Evolutionary conservation across 2,329 filamentous ascomycete species (phyloP), one percentile per base, ranked within the genome.

Genomic region (Endoconidiophora polonica): DNA sequence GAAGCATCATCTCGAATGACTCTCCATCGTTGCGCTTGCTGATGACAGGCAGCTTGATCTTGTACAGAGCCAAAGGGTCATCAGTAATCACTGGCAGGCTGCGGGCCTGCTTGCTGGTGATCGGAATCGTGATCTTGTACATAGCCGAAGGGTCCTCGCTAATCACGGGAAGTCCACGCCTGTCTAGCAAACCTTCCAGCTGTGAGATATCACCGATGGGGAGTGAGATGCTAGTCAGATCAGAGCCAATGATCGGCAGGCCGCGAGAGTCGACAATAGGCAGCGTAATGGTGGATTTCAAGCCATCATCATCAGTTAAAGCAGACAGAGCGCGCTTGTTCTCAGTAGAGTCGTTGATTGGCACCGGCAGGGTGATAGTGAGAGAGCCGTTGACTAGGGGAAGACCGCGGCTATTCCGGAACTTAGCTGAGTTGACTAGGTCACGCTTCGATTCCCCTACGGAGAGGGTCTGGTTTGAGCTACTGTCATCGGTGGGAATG

Each of bases 101-200:
- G n/a, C 50, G 44, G 26, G 36, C 43, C 26, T 36, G 39, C 29
- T 48, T 38, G 26, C n/a, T 14, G n/a, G 24, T 18, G 22, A 49
- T 46, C 6, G 50, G 50, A 10, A 48, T 26, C 4, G 46, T 39
- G 26, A 52, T 52, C 46, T 52, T 52, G 42, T 52, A 52, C 26
- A 52, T 23, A 18, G 46, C 24, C 18, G 39, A 23, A 29, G 50
- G 50, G 42, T 52, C 50, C 22, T 44, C 37, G 16, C 43, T 42
- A 20, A 52, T 41, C 5, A 52, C 46, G 18, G 50, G 50, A 20
- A 52, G 50, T 5, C 50, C 50, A 12, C 50, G 46, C 29, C 20
- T 16, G 29, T 18, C 12, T 9, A 49, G 37, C 2, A 22, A n/a
- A 14, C 38, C 29, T 6, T 44, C 48, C 22, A 44, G 29, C 22